A percentile compares a stretch with the other conserved stretches of the same genome.
Conservation (phyloP, 1,284 basidiomycete genomes). For the Boletus semigastroideus region DNA sequence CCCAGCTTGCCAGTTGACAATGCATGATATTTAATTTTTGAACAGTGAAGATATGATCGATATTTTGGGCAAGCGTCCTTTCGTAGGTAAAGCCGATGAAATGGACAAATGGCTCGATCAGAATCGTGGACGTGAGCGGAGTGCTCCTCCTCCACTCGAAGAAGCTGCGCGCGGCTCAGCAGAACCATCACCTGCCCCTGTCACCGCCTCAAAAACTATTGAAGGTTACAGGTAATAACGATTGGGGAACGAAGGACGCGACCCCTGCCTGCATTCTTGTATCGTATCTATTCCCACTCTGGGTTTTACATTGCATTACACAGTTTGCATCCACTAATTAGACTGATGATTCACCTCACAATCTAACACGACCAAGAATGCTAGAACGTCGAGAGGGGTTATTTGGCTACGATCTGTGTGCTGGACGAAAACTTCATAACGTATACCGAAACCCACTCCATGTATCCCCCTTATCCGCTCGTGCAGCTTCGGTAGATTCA, state of each 20-base stretch:
- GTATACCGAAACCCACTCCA: constrained; percentile 51
- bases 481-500: constrained; percentile 39
- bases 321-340: not conserved
- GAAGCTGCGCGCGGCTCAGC: constrained; percentile 43
- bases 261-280: constrained; percentile 4
- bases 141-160: constrained; percentile 59
- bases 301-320: too few relatives aligned
- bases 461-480: constrained; percentile 43
- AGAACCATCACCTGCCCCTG: constrained; percentile 47
- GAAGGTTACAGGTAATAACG: constrained; percentile 25
- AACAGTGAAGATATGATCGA: constrained; percentile 82
- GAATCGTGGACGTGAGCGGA: constrained; percentile 54
- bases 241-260: not conserved
- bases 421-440: constrained; percentile 9
- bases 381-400: not conserved
- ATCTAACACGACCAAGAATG: not conserved
- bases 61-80: constrained; percentile 84
- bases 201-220: constrained; percentile 45
- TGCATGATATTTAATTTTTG: constrained; percentile 10
- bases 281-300: constrained; percentile 17
- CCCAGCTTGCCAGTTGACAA: constrained; percentile 11
- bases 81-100: constrained; percentile 76
- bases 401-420: not conserved
- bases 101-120: constrained; percentile 94
- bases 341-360: not conserved